These are phyloP conservation scores for Solanum lycopersicoides DNA, from an alignment of 257 asterid genomes.

Conservation along the genomic window DNA sequence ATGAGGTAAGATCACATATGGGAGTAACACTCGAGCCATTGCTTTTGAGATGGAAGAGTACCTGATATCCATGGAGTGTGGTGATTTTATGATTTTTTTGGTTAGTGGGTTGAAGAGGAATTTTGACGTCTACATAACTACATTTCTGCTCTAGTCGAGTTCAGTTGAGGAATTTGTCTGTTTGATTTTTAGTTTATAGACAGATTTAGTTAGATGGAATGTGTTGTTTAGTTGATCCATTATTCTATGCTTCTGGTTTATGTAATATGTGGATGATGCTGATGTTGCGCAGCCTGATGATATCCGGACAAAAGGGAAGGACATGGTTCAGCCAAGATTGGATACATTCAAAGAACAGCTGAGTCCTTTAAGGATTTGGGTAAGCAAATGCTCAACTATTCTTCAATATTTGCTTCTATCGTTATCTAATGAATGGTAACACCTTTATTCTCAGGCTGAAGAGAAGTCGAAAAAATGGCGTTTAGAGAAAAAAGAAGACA, in stretches of 20 bases:
- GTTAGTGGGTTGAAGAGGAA: neutral
- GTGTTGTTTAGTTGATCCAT: neutral
- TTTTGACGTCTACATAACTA: neutral
- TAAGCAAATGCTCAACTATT: constrained; percentile 3
- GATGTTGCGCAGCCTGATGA: constrained; percentile 35
- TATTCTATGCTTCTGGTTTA: neutral
- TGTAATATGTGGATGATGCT: neutral
- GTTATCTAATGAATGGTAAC: neutral
- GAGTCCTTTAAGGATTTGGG: constrained; percentile 65
- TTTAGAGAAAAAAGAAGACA: constrained; percentile 31
- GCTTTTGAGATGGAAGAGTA: neutral
- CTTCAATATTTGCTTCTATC: neutral
- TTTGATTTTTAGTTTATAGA: neutral
- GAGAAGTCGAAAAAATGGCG: constrained; percentile 53
- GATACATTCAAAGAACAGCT: constrained; percentile 41
- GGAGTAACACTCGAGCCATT: neutral
- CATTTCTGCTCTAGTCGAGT: neutral
- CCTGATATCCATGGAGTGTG: neutral
- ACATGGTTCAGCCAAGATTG: constrained; percentile 45
- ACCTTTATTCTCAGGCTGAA: constrained; percentile 38
- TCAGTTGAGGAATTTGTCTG: neutral
- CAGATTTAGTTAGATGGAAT: neutral
- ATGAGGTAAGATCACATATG: neutral
- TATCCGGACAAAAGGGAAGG: constrained; percentile 61
- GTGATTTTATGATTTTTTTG: neutral